Evolutionary conservation across 768 basidiomycete genomes (phyloP).

Genomic region (Boletus coccyginus): DNA sequence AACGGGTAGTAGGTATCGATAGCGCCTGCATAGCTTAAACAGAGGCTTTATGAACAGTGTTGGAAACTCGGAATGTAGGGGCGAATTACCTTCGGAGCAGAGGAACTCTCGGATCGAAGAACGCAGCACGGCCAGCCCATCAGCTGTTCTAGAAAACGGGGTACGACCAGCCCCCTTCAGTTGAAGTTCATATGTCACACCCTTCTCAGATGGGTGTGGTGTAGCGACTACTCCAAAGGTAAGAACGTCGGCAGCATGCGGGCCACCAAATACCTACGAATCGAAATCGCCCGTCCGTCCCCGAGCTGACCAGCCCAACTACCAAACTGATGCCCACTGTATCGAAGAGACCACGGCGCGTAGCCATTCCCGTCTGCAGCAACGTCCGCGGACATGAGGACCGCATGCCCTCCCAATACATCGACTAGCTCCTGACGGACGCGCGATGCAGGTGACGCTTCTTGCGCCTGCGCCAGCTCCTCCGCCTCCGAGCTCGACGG

Average conservation of each 20-base stretch:
- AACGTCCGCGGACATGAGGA: constrained; percentile 47
- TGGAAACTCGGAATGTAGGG: not conserved
- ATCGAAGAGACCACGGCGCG: constrained; percentile 80
- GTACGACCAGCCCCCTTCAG: constrained; percentile 94
- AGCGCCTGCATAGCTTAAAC: constrained; percentile 70
- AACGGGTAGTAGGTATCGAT: constrained; percentile 83
- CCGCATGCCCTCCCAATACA: constrained; percentile 73
- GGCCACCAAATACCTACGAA: constrained; percentile 43
- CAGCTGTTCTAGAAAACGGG: constrained; percentile 88
- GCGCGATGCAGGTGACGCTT: constrained; percentile 33
- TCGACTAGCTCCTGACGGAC: constrained; percentile 74
- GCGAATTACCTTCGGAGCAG: constrained; percentile 72
- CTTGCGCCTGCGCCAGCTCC: constrained; percentile 26
- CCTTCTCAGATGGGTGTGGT: constrained; percentile 57
- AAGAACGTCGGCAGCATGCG: constrained; percentile 2
- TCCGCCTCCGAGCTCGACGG: constrained; percentile 27
- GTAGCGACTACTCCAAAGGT: constrained; percentile 58
- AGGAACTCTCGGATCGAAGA: constrained; percentile 94
- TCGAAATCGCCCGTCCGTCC: constrained; percentile 92
- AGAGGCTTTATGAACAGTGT: constrained; percentile 37
- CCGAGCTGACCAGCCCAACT: constrained; percentile 93
- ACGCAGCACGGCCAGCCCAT: constrained; percentile 93
- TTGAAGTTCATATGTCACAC: constrained; percentile 76
- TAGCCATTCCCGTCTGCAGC: constrained; percentile 34
- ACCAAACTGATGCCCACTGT: constrained; percentile 91